Evolutionary conservation across 305 asterid genomes (phyloP).

Genomic region (Fraxinus platypoda): DNA sequence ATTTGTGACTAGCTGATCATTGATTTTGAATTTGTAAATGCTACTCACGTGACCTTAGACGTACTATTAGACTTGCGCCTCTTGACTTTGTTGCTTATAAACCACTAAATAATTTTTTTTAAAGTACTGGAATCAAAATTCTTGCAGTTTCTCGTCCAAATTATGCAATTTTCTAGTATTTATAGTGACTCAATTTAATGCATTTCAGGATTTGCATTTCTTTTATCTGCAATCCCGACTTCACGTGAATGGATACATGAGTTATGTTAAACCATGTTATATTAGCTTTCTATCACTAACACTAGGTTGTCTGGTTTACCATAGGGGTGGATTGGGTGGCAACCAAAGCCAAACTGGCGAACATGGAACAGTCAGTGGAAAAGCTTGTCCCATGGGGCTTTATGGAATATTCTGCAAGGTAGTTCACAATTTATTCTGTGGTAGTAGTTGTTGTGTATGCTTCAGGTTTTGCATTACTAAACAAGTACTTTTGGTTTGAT

Average conservation of each 20-base stretch:
- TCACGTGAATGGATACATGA: not conserved
- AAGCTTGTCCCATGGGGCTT: conserved; percentile 94
- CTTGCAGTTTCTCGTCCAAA: conserved; percentile 6
- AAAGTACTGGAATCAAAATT: conserved; percentile 2
- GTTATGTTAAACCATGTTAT: not conserved
- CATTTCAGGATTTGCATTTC: not conserved
- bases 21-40: not conserved
- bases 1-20: not conserved
- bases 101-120: not conserved
- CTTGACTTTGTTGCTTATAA: not conserved
- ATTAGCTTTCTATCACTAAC: not conserved
- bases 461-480: not conserved
- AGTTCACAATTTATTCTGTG: conserved; percentile 17
- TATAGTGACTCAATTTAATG: conserved; percentile 8
- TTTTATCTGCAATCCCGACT: conserved; percentile 8
- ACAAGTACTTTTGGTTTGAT: not conserved
- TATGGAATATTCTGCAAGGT: conserved; percentile 93
- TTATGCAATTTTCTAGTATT: not conserved
- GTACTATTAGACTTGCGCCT: not conserved
- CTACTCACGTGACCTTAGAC: not conserved
- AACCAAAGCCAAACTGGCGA: conserved; percentile 63
- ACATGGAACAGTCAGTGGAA: conserved; percentile 85
- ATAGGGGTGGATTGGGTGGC: conserved; percentile 92
- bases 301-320: conserved; percentile 21
- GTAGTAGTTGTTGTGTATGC: not conserved